Evolutionary conservation across 176 grass and related monocot species (phyloP), one percentile per base, ranked within the genome.

Genomic region (Alloteropsis semialata): DNA sequence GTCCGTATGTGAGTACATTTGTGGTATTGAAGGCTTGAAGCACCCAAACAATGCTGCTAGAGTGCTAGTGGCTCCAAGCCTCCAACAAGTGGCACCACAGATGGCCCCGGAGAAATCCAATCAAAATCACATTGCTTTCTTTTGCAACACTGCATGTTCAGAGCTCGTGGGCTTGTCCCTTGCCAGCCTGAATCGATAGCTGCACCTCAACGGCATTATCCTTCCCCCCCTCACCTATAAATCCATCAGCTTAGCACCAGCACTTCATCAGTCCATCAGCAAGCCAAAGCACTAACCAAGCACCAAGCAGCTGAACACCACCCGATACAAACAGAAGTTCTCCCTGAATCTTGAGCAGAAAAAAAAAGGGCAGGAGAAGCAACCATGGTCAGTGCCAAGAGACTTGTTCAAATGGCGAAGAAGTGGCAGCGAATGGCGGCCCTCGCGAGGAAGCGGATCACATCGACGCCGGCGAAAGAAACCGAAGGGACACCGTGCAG

Each of bases 131-230:
- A 69, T 50, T 38, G 44, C 18, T 70, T n/a, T 21, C 8, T 44
- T 18, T 57, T 45, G 19, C 48, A 65, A 69, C 65, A 81, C 24
- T 42, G 72, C 87, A 87, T 49, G 64, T 84, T 89, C n/a, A 21
- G 57, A 83, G 66, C 21, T 86, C 53, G 54, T 83, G 82, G 58
- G n/a, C 8, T 34, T 82, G 86, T 72, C 69, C n/a, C 54, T 82
- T 85, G 66, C 63, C 72, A 82, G 65, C 51, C 69, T 53, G 59
- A 48, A 28, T 44, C 65, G 71, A 44, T 54, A 60, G 33, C 18
- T 76, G 58, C 46, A 80, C 36, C 43, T 56, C 19, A 48, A 72
- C 29, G 19, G 1, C 33, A 66, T 13, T 12, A 76, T 30, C 29
- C 15, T 60, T 48, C 56, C 27, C 39, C 45, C 42, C 65, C 80